Percentiles rank a stretch among this genome's conserved stretches.
Conservation (phyloP, 1,284 basidiomycete genomes). For the Irpex rosettiformis region DNA sequence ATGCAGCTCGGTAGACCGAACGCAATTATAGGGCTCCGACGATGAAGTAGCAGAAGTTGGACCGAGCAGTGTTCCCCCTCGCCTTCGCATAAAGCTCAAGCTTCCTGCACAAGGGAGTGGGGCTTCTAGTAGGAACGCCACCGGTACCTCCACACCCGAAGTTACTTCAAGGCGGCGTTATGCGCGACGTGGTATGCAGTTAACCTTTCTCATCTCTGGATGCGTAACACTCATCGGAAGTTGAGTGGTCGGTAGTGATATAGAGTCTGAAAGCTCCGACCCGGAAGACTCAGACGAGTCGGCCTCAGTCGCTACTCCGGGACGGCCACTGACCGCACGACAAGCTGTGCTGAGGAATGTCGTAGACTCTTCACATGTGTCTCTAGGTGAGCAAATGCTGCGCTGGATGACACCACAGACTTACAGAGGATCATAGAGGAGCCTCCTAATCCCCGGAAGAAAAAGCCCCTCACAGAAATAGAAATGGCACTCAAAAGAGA, state of each 20-base stretch:
- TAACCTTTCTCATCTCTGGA: neutral
- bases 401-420: constrained; percentile 1
- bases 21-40: constrained; percentile 25
- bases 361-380: constrained; percentile 62
- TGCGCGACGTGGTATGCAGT: constrained; percentile 26
- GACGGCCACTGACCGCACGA: constrained; percentile 59
- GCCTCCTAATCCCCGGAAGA: constrained; percentile 52
- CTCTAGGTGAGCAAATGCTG: constrained; percentile 40
- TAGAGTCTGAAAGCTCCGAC: constrained; percentile 55
- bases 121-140: constrained; percentile 31
- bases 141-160: constrained; percentile 28
- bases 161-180: constrained; percentile 25
- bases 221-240: constrained; percentile 15
- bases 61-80: constrained; percentile 18
- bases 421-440: constrained; percentile 31
- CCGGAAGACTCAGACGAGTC: constrained; percentile 26
- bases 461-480: constrained; percentile 77
- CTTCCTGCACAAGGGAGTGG: constrained; percentile 40
- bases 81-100: constrained; percentile 66
- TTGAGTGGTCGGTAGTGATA: constrained; percentile 34
- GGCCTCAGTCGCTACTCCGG: constrained; percentile 32
- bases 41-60: constrained; percentile 19
- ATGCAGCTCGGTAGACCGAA: constrained; percentile 2
- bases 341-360: constrained; percentile 71
- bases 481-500: constrained; percentile 80